Conservation (phyloP, 2,329 filamentous ascomycete genomes). For the Keithomyces neogunnii region DNA sequence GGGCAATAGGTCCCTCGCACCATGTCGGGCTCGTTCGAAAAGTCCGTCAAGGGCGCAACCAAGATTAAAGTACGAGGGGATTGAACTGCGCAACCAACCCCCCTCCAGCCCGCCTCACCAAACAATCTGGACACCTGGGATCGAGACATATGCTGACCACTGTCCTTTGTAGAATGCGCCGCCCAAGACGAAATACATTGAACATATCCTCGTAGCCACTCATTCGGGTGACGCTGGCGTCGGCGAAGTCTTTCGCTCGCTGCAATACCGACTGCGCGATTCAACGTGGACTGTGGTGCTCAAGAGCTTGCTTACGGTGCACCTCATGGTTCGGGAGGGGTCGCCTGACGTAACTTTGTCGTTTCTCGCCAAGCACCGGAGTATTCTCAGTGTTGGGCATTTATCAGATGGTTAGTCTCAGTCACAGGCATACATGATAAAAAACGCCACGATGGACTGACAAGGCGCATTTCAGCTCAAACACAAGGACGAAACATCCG, state of each 20-base stretch:
- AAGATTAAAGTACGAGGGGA: slow-evolving; percentile 74
- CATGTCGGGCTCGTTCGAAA: slow-evolving; percentile 91
- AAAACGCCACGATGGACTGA: neutral
- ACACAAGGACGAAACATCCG: slow-evolving; percentile 92
- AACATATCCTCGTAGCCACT: slow-evolving; percentile 92
- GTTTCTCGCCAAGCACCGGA: slow-evolving; percentile 75
- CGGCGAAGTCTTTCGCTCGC: slow-evolving; percentile 86
- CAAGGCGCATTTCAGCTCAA: slow-evolving; percentile 52
- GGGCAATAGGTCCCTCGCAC: slow-evolving; percentile 11
- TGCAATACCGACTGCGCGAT: slow-evolving; percentile 83
- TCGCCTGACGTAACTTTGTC: slow-evolving; percentile 79
- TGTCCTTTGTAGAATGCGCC: slow-evolving; percentile 63
- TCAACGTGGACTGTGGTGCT: slow-evolving; percentile 99
- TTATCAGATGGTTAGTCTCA: slow-evolving; percentile 75
- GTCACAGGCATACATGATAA: neutral
- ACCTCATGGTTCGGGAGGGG: slow-evolving; percentile 96
- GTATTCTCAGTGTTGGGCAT: slow-evolving; percentile 76
- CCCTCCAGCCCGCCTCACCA: neutral
- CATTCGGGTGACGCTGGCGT: slow-evolving; percentile 92
- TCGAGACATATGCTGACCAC: neutral
- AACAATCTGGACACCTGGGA: neutral
- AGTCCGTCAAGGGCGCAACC: slow-evolving; percentile 96
- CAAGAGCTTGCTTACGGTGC: slow-evolving; percentile 91
- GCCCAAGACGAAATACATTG: slow-evolving; percentile 98
- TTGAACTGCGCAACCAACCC: neutral